Percentiles rank a stretch among this genome's conserved stretches.
Conservation (phyloP, 345 rosid genomes). For the Populus tremula region DNA sequence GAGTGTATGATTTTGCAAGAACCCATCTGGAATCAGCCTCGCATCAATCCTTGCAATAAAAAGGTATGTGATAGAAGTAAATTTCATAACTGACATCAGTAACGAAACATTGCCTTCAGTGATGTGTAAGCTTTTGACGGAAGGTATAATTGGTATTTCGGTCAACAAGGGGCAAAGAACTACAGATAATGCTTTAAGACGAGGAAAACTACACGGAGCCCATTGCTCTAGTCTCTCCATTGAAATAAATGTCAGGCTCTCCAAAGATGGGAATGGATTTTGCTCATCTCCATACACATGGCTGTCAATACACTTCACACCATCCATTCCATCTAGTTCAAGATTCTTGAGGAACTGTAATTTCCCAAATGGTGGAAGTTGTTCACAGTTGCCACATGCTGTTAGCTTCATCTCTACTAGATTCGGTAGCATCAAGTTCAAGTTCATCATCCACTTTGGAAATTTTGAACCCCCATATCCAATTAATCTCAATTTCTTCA, state of each 20-base stretch:
- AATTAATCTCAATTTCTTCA: neutral
- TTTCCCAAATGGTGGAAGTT: constrained; percentile 9
- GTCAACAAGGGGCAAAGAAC: neutral
- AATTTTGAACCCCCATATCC: neutral
- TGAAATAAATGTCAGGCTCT: accelerated
- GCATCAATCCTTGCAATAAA: accelerated
- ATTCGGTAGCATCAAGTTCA: neutral
- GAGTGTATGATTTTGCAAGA: too few relatives aligned
- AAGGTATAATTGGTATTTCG: neutral
- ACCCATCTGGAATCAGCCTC: too few relatives aligned
- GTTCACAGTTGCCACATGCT: neutral
- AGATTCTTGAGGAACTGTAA: neutral
- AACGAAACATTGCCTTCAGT: accelerated
- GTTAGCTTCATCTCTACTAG: neutral
- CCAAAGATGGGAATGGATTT: too few relatives aligned
- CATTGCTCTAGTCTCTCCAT: neutral
- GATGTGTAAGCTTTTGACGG: accelerated
- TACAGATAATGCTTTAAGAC: neutral
- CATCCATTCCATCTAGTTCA: too few relatives aligned
- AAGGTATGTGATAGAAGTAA: too few relatives aligned
- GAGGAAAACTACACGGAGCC: neutral
- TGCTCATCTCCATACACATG: too few relatives aligned
- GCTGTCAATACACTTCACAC: too few relatives aligned
- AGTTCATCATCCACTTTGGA: constrained; percentile 5
- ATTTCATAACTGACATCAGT: too few relatives aligned